Conservation (phyloP, 2,329 filamentous ascomycete genomes). For the Penicillium nordicum region DNA sequence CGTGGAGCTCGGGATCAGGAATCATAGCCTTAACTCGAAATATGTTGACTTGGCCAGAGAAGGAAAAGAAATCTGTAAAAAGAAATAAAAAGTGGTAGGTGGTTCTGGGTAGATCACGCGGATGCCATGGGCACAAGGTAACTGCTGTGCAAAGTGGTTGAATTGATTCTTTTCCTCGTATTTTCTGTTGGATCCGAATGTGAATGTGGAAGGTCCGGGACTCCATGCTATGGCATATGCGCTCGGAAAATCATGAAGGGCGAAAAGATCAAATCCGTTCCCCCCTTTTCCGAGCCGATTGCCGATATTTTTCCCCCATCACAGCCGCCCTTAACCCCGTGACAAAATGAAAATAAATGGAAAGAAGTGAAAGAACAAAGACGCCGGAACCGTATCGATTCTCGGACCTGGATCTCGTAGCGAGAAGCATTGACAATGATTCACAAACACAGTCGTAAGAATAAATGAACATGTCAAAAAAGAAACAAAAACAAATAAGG, state of each 20-base stretch:
- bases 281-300: not conserved
- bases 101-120: not conserved
- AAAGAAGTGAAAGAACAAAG: slow-evolving; percentile 7
- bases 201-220: not conserved
- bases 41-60: not conserved
- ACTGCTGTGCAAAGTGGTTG: not conserved
- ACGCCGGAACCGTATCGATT: slow-evolving; percentile 3
- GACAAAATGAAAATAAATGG: not conserved
- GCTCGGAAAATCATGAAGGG: not conserved
- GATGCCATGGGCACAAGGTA: not conserved
- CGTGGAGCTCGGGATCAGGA: not conserved
- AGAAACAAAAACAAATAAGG: slow-evolving; percentile 11
- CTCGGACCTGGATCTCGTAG: slow-evolving; percentile 7
- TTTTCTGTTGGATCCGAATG: not conserved
- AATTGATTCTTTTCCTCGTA: not conserved
- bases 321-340: not conserved
- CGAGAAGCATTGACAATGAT: slow-evolving; percentile 15
- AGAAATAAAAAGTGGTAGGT: not conserved
- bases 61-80: not conserved
- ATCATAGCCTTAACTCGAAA: not conserved
- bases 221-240: slow-evolving; percentile 1
- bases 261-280: not conserved
- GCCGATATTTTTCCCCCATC: not conserved
- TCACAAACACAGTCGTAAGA: slow-evolving; percentile 14
- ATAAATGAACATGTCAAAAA: slow-evolving; percentile 19